phyloP scores from a whole-genome alignment of 2,329 filamentous ascomycete species.

The Geosmithia morbida region DNA sequence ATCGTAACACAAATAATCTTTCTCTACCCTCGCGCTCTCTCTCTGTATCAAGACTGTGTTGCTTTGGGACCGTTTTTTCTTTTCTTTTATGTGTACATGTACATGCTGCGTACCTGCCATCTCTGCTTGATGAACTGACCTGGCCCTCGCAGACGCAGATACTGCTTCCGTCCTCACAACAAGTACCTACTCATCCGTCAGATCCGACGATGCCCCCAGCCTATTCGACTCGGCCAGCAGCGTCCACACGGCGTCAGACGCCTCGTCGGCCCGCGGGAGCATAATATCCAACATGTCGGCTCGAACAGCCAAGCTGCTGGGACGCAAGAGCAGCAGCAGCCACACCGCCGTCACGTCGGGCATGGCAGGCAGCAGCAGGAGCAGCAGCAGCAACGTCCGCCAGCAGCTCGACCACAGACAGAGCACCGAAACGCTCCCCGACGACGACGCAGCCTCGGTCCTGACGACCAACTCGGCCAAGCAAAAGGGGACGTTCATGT shows the following conservation, averaged over 20 bases:
- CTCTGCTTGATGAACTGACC: background rate
- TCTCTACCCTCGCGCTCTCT: background rate
- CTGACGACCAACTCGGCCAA: constrained; percentile 13
- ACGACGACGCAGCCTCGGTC: background rate
- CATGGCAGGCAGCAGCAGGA: constrained; percentile 8
- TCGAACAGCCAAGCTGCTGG: constrained; percentile 18
- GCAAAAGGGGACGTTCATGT: constrained; percentile 22
- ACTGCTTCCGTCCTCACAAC: constrained; percentile 18
- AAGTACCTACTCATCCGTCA: constrained; percentile 17
- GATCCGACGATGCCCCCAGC: constrained; percentile 19
- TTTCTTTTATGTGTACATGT: background rate
- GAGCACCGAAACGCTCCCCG: constrained; percentile 4
- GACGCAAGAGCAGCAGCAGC: constrained; percentile 8
- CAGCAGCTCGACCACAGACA: background rate
- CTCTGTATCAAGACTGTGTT: too few relatives aligned
- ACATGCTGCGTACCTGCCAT: background rate
- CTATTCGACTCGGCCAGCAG: constrained; percentile 19
- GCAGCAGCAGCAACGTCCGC: constrained; percentile 5
- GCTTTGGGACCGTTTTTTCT: background rate
- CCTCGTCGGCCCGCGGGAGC: constrained; percentile 21
- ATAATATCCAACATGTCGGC: constrained; percentile 25
- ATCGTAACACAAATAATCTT: too few relatives aligned
- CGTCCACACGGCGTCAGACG: constrained; percentile 22
- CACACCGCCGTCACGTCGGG: too few relatives aligned
- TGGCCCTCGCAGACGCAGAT: constrained; percentile 12